These are phyloP conservation scores for Myrica gale DNA, from an alignment of 306 rosid genomes.

Conservation along the genomic window DNA sequence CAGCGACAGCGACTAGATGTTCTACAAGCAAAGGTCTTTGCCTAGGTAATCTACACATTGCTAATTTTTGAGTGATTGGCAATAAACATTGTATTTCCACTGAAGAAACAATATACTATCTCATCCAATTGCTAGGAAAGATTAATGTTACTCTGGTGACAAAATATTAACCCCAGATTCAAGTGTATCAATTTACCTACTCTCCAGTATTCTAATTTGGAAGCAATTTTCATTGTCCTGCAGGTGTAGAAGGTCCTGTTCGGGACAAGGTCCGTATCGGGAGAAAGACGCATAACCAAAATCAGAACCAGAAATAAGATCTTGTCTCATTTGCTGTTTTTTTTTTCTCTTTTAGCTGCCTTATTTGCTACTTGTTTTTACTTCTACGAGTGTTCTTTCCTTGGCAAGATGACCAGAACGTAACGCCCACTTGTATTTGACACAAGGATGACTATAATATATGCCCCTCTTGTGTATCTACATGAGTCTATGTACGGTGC, in stretches of 20 bases:
- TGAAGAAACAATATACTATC: neutral
- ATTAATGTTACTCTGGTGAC: too few species aligned
- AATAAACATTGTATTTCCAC: neutral
- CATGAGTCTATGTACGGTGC: too few species aligned
- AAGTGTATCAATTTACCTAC: too few species aligned
- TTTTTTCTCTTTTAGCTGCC: neutral
- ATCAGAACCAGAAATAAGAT: neutral
- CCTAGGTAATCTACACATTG: neutral
- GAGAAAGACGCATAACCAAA: too few species aligned
- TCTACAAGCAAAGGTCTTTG: neutral
- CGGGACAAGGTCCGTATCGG: too few species aligned
- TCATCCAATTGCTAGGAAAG: too few species aligned
- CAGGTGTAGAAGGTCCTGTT: too few species aligned
- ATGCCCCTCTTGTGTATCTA: neutral
- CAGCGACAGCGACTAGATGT: constrained; percentile 62
- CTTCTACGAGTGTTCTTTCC: neutral
- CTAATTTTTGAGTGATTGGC: neutral
- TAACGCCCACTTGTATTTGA: neutral
- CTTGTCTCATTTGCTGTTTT: neutral
- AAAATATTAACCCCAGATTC: too few species aligned
- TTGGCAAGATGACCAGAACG: neutral
- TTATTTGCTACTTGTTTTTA: neutral
- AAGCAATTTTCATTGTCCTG: too few species aligned
- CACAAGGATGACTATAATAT: neutral
- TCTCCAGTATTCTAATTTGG: too few species aligned